A percentile compares a stretch with the other conserved stretches of the same genome.
Conservation (phyloP, 106 monocot genomes). For the Platanthera guangdongensis region DNA sequence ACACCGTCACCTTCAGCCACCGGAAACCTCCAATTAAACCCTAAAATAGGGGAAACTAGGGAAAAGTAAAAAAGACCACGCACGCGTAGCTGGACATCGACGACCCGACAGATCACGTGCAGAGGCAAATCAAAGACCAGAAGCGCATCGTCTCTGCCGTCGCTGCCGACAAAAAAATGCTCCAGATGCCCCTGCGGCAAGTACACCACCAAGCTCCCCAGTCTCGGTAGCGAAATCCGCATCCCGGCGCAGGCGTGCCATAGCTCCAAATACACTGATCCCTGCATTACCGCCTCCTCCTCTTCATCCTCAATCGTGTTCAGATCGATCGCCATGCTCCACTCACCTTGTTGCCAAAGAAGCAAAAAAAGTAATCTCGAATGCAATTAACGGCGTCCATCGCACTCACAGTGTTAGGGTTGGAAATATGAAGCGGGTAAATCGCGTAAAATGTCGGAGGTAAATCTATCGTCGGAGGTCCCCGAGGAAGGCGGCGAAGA, state of each 20-base stretch:
- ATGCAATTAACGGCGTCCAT: not conserved
- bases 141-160: constrained; percentile 1
- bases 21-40: not conserved
- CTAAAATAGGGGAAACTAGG: not conserved
- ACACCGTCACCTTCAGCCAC: not conserved
- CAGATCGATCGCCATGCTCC: constrained; percentile 71
- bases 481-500: too few species aligned
- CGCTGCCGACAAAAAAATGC: constrained; percentile 18
- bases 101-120: constrained; percentile 78
- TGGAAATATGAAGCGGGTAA: too few species aligned
- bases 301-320: constrained; percentile 65
- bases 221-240: constrained; percentile 57
- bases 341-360: not conserved
- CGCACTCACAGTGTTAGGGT: too few species aligned
- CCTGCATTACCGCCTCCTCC: constrained; percentile 3
- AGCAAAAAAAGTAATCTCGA: not conserved
- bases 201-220: constrained; percentile 79
- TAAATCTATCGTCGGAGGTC: too few species aligned
- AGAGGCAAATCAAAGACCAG: constrained; percentile 35
- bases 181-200: constrained; percentile 91
- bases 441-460: too few species aligned
- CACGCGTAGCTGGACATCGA: constrained; percentile 78
- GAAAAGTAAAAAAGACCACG: constrained; percentile 3
- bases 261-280: constrained; percentile 70
- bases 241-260: constrained; percentile 97